Evolutionary conservation across 2,329 filamentous ascomycete species (phyloP), one percentile per base, ranked within the genome.

Genomic region (Diaporthe aspalathi): DNA sequence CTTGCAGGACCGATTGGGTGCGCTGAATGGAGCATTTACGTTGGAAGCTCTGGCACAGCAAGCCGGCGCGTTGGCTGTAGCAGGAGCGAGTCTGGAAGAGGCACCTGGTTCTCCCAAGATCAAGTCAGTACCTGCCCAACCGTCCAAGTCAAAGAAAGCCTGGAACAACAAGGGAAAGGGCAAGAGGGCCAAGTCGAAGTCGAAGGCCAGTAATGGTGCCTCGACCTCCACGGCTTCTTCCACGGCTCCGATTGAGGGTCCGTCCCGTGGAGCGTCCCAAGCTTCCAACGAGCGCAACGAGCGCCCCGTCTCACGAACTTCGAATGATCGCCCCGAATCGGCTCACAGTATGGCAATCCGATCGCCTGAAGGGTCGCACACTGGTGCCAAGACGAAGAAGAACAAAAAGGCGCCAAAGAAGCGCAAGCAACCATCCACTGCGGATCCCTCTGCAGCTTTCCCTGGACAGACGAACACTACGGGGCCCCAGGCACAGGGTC

Each of bases 371-470:
- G 68, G 68, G 12, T 22, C 68, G 14, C 67, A 57, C 12, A 35
- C 53, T 24, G 54, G 24, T 11, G 63, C 67, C 29, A 70, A 72
- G 50, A 68, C 32, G 50, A 68, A 45, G 27, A 69, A 63, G 20
- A 53, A 65, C 17, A 57, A 49, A 20, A 67, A 71, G 24, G 57
- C 60, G 29, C 71, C 72, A 47, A 56, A 22, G 16, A 72, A 74
- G 66, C 56, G 47, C 29, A 73, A 71, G 49, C 27, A 54, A 35
- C 20, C 53, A 12, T 50, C 53, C 38, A n/a, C 47, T 16, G 57
- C 17, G 16, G 57, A 70, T 29, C 2, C 14, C 2, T 56, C 67
- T 20, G 52, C 32, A 29, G 14, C 47, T 35, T 32, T 49, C 1
- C 54, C 50, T 17, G 71, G 54, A 32, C 29, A 67, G 50, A 56